phyloP scores from a whole-genome alignment of 177 flowering plant genomes.

The Vitis hybrid region DNA sequence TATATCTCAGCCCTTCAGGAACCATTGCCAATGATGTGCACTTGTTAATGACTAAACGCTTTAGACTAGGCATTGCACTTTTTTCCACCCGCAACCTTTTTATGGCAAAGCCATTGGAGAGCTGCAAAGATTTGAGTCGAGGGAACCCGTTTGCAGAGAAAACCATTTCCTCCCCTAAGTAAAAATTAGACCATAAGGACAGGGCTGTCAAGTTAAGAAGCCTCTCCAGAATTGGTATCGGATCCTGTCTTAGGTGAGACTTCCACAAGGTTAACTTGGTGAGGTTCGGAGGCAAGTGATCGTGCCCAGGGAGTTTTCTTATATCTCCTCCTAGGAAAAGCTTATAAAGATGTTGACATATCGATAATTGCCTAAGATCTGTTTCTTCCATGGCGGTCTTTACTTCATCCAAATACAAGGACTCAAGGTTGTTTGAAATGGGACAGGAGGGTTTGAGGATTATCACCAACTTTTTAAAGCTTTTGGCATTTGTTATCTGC shows the following conservation, averaged over 20 bases:
- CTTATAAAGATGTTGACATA: neutral
- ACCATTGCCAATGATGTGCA: too few relatives aligned
- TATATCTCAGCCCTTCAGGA: too few relatives aligned
- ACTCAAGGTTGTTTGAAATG: neutral
- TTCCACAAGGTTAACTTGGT: neutral
- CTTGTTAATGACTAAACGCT: too few relatives aligned
- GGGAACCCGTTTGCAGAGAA: neutral
- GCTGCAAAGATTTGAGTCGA: neutral
- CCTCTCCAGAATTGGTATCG: conserved; percentile 13
- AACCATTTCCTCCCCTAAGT: neutral
- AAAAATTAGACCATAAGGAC: neutral
- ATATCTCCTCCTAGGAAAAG: neutral
- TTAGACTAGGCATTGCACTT: too few relatives aligned
- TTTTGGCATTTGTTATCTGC: neutral
- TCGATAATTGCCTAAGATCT: neutral
- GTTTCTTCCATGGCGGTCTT: neutral
- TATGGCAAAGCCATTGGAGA: too few relatives aligned
- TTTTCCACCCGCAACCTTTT: too few relatives aligned
- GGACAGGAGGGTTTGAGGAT: neutral
- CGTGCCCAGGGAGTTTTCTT: neutral
- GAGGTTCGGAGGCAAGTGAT: neutral
- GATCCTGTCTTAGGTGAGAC: neutral
- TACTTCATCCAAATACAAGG: accelerated
- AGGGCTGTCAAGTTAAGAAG: neutral
- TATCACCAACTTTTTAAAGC: neutral